Evolutionary conservation across 2,329 filamentous ascomycete species (phyloP).

Genomic region (Colletotrichum cordylinicola): DNA sequence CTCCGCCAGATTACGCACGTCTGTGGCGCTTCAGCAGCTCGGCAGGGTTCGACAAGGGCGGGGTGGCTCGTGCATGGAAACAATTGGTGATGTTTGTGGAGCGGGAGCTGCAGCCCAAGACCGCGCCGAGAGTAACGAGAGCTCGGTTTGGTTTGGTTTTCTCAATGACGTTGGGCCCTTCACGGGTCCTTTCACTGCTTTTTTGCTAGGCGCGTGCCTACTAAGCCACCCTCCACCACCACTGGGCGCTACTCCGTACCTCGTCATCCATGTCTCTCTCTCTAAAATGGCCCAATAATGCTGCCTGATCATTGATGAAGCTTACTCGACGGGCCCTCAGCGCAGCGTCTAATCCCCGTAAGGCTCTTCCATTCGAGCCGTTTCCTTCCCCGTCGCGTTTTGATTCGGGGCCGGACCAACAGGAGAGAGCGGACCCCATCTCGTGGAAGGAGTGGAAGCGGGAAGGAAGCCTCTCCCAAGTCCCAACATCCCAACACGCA

Average conservation of each 20-base stretch:
- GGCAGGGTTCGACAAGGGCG: not conserved
- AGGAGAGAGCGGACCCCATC: not conserved
- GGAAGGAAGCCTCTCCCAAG: not conserved
- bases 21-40: constrained; percentile 13
- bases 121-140: not conserved
- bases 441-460: not conserved
- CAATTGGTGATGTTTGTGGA: not conserved
- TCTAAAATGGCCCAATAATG: not conserved
- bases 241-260: not conserved
- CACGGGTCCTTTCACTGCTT: not conserved
- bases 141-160: not conserved
- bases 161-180: constrained; percentile 8
- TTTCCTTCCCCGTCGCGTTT: not conserved
- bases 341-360: not conserved
- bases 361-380: not conserved
- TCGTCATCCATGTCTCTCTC: not conserved
- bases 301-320: not conserved
- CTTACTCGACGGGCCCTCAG: not conserved
- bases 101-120: not conserved
- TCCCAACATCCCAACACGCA: not conserved
- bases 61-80: not conserved
- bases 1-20: constrained; percentile 15
- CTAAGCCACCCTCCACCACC: constrained; percentile 12
- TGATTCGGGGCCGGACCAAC: not conserved
- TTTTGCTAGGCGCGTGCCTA: constrained; percentile 5